Evolutionary conservation across 139 green algal species (phyloP).

Genomic region (Deuterostichococcus epilithicus): DNA sequence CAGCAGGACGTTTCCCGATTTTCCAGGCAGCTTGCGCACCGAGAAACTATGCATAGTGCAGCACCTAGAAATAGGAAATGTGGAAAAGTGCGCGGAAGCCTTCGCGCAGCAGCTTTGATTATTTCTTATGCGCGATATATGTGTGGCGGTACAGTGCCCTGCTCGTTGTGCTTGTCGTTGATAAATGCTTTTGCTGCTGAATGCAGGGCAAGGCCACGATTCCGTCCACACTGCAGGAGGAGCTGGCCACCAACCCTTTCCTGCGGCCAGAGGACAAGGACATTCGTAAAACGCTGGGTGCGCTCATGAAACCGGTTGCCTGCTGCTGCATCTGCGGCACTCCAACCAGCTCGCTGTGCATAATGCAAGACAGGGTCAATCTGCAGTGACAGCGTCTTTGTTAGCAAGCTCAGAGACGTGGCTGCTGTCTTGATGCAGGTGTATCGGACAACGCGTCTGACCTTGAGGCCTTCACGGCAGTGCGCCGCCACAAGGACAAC

Average conservation of each 20-base stretch:
- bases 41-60: too few relatives aligned
- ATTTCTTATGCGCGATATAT: slow-evolving; percentile 2
- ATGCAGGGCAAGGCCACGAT: slow-evolving; percentile 67
- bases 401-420: not conserved
- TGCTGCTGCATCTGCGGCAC: not conserved
- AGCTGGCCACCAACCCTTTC: slow-evolving; percentile 90
- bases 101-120: slow-evolving; percentile 1
- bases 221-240: slow-evolving; percentile 66
- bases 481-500: slow-evolving; percentile 74
- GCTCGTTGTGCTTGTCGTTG: not conserved
- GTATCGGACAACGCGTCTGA: slow-evolving; percentile 36
- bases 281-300: slow-evolving; percentile 54
- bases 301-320: not conserved
- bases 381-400: not conserved
- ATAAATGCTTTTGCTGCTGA: not conserved
- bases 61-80: too few relatives aligned
- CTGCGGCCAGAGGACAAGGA: slow-evolving; percentile 56
- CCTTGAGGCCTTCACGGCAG: slow-evolving; percentile 61
- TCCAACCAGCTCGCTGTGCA: not conserved
- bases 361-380: not conserved
- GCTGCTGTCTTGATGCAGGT: slow-evolving; percentile 2
- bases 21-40: not conserved
- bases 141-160: too few relatives aligned
- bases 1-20: too few relatives aligned
- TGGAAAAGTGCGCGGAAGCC: not conserved